Conservation (phyloP, 139 green algal species). For the Auxenochlorella pyrenoidosa region DNA sequence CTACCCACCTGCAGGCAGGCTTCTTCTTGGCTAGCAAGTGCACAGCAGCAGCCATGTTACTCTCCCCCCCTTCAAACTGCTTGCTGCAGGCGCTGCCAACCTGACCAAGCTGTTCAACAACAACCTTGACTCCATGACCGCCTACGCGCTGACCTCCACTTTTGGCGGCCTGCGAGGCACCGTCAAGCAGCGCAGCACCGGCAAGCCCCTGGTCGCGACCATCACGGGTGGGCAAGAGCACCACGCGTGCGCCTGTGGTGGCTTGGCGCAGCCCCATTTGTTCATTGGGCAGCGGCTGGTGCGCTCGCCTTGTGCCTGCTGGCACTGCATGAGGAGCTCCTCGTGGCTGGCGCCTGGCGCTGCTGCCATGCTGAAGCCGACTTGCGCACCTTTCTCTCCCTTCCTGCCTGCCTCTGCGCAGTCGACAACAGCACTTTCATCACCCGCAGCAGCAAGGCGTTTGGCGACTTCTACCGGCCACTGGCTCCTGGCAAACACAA, state of each 20-base stretch:
- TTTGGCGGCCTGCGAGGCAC: slow-evolving; percentile 53
- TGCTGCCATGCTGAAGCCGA: neutral
- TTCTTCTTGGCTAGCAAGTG: too few species aligned
- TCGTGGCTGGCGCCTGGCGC: neutral
- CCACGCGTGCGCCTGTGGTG: neutral
- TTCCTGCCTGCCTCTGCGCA: neutral
- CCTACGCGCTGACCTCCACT: slow-evolving; percentile 50
- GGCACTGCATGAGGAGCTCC: too few species aligned
- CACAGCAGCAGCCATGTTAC: too few species aligned
- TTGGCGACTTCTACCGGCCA: slow-evolving; percentile 71
- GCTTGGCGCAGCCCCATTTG: neutral
- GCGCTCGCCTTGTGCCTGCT: too few species aligned
- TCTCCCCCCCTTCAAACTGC: too few species aligned
- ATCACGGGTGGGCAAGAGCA: neutral
- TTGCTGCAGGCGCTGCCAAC: slow-evolving; percentile 44
- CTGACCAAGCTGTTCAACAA: slow-evolving; percentile 69
- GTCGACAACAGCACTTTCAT: slow-evolving; percentile 36
- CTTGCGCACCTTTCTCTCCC: neutral
- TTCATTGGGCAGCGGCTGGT: neutral
- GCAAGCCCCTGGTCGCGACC: neutral
- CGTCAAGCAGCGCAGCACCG: neutral
- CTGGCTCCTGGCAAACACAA: slow-evolving; percentile 70
- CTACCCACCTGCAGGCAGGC: too few species aligned
- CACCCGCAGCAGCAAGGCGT: slow-evolving; percentile 50
- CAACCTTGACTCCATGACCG: slow-evolving; percentile 71